Evolutionary conservation across 2,329 filamentous ascomycete species (phyloP), one percentile per base, ranked within the genome.

Genomic region (Pseudophaeomoniella oleicola): DNA sequence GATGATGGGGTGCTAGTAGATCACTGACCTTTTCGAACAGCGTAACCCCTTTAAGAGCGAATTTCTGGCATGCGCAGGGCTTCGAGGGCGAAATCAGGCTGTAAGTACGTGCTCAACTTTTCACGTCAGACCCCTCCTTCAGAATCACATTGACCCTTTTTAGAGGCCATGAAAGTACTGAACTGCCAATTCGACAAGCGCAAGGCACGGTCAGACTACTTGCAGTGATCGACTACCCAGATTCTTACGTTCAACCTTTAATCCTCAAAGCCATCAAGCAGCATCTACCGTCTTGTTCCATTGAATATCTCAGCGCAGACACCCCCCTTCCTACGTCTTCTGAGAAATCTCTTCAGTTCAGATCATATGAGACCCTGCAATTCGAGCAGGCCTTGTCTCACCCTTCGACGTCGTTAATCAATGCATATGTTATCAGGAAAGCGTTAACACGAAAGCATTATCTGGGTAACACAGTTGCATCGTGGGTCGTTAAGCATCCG

Each of bases 391-490:
- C 81, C 13, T 66, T 81, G 39, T 56, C 64, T 2, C 66, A 84
- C 46, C 60, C 80, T 0, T 53, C 58, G 0, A 75, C 72, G 0
- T 74, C 71, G 9, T 65, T 94, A 2, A 69, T 83, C 47, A 96
- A 94, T 59, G 83, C 84, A 51, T 96, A 94, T 58, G 72, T 94
- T 52, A 92, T 96, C 54, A 81, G 90, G 50, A 96, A 96, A 64
- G 90, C 90, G 0, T 67, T 98, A 14, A 96, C 96, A 49, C 75
- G 90, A 40, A 98, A 98, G 59, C 90, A 98, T 56, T 96, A 90
- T 54, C 71, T 98, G 3, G 79, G 81, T 3, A 75, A 78, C 14
- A 94, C 87, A 0, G 73, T 94, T 15, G 72, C 81, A 33, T 79
- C 82, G 52, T 96, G 87, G 85, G 65, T 82, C 4, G 75, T 78